phyloP scores from a whole-genome alignment of 805 yeast species.

The Isabelozyma rhagii region DNA sequence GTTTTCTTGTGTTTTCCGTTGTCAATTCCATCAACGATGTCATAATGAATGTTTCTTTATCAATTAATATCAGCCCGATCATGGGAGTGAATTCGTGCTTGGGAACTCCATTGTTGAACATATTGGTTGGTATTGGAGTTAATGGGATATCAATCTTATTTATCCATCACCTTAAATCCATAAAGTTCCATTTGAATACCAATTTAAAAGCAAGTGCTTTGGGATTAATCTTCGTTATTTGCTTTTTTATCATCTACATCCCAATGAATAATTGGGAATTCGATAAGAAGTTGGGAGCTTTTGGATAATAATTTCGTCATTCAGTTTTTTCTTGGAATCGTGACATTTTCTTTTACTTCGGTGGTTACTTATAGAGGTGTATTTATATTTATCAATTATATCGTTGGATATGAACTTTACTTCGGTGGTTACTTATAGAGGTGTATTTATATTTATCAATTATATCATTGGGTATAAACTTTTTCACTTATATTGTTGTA shows the following conservation, averaged over 20 bases:
- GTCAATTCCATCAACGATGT: conserved; percentile 54
- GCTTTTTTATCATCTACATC: conserved; percentile 21
- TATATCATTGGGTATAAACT: too few species aligned
- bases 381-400: too few species aligned
- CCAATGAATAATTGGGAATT: conserved; percentile 33
- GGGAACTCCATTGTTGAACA: conserved; percentile 50
- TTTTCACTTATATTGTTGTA: background rate
- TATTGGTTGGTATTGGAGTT: conserved; percentile 49
- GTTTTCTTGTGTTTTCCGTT: conserved; percentile 46
- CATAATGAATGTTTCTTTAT: conserved; percentile 47
- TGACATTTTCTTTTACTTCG: too few species aligned
- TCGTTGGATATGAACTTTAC: too few species aligned
- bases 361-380: background rate
- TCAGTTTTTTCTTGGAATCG: background rate
- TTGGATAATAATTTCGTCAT: conserved; percentile 10
- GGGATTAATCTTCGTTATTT: conserved; percentile 21
- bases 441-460: background rate
- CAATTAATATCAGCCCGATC: conserved; percentile 33
- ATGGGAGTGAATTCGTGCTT: conserved; percentile 51
- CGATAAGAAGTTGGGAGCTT: conserved; percentile 25
- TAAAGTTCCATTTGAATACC: conserved; percentile 15
- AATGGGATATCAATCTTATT: conserved; percentile 30
- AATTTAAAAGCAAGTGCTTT: conserved; percentile 22
- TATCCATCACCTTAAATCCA: conserved; percentile 13
- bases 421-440: background rate